phyloP scores from a whole-genome alignment of 306 rosid species.

The Prosopis cineraria region DNA sequence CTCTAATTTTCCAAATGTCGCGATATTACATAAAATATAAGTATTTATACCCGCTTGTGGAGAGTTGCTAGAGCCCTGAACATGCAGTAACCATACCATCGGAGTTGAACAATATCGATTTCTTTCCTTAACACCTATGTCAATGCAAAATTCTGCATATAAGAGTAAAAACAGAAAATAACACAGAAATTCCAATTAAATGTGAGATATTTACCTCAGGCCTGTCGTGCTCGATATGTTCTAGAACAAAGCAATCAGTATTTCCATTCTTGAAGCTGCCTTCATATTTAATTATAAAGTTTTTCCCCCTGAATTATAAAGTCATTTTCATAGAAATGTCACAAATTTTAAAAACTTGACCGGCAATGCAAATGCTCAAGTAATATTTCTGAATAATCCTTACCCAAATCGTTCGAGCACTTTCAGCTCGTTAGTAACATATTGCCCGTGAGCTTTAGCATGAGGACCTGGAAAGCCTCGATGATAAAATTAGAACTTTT shows the following conservation, averaged over 20 bases:
- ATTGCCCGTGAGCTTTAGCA: conserved; percentile 48
- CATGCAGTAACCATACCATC: conserved; percentile 75
- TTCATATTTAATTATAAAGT: conserved; percentile 53
- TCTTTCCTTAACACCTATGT: conserved; percentile 63
- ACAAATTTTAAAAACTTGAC: neutral
- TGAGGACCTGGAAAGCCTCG: conserved; percentile 48
- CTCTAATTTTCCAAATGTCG: neutral
- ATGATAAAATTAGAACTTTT: neutral
- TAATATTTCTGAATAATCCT: conserved; percentile 10
- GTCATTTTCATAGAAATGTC: conserved; percentile 13
- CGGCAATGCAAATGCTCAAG: neutral
- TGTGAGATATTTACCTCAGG: conserved; percentile 57
- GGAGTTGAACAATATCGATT: conserved; percentile 51
- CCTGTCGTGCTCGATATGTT: conserved; percentile 69
- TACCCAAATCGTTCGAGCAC: conserved; percentile 63
- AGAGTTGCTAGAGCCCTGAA: conserved; percentile 61
- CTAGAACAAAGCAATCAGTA: conserved; percentile 52
- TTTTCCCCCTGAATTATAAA: conserved; percentile 48
- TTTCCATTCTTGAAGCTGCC: conserved; percentile 45
- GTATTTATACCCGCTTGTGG: conserved; percentile 59
- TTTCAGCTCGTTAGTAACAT: conserved; percentile 47
- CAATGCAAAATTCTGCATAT: conserved; percentile 11
- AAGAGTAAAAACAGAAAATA: neutral
- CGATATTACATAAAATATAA: neutral
- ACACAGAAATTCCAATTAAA: neutral